Evolutionary conservation across 257 asterid species (phyloP).

Genomic region (Scutellaria barbata): DNA sequence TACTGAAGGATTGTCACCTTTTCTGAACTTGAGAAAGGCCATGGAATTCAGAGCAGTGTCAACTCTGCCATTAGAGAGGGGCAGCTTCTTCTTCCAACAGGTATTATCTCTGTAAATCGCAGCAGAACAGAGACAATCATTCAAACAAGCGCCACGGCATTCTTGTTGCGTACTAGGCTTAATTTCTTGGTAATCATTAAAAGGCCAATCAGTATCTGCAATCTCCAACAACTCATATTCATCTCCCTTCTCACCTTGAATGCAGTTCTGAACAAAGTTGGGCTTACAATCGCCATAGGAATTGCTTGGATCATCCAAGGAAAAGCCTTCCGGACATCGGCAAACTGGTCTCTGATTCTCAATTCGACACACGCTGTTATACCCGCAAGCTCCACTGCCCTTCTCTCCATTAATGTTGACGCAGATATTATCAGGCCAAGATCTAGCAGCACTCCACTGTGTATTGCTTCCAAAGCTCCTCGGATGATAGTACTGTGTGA

Average conservation of each 20-base stretch:
- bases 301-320: constrained; percentile 45
- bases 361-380: constrained; percentile 51
- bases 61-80: constrained; percentile 62
- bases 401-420: neutral
- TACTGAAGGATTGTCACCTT: constrained; percentile 28
- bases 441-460: constrained; percentile 39
- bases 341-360: constrained; percentile 47
- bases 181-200: constrained; percentile 39
- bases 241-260: constrained; percentile 27
- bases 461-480: constrained; percentile 30
- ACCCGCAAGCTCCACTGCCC: constrained; percentile 77
- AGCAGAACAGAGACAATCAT: constrained; percentile 64
- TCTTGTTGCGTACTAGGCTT: constrained; percentile 29
- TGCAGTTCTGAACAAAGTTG: constrained; percentile 44
- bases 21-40: constrained; percentile 56
- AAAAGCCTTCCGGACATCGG: constrained; percentile 51
- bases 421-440: constrained; percentile 54
- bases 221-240: constrained; percentile 36
- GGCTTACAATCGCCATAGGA: constrained; percentile 49
- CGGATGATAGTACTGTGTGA: constrained; percentile 49
- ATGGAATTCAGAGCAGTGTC: constrained; percentile 28
- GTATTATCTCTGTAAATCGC: constrained; percentile 40
- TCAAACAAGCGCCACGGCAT: constrained; percentile 51
- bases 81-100: constrained; percentile 81
- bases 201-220: constrained; percentile 50